These are phyloP conservation scores for Paraphysoderma sedebokerense DNA, from an alignment of 371 early-diverging fungal genomes.

Conservation along the genomic window DNA sequence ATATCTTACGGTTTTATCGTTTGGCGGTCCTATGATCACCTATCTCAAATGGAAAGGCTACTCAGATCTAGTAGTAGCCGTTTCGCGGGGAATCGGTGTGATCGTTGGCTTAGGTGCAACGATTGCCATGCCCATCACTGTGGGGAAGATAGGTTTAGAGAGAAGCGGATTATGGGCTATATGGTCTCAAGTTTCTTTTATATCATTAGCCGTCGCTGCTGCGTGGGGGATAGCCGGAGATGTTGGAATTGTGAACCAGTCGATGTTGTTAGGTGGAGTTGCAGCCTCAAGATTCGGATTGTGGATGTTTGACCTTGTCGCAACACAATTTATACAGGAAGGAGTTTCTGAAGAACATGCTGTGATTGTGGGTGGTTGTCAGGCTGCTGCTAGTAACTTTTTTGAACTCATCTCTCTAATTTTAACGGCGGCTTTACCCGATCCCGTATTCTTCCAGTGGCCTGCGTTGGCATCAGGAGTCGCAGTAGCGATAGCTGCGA, in stretches of 20 bases:
- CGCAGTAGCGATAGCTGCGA: too few relatives aligned
- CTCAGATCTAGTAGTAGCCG: slow-evolving; percentile 6
- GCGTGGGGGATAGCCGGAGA: neutral
- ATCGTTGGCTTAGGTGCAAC: slow-evolving; percentile 13
- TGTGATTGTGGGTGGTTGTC: too few relatives aligned
- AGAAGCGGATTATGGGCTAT: slow-evolving; percentile 14
- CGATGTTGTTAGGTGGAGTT: slow-evolving; percentile 7
- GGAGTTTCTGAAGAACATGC: too few relatives aligned
- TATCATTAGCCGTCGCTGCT: neutral
- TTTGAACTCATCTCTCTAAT: too few relatives aligned
- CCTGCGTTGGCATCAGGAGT: too few relatives aligned
- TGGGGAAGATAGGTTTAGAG: slow-evolving; percentile 7
- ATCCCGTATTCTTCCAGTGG: too few relatives aligned
- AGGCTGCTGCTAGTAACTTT: too few relatives aligned
- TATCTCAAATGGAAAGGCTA: slow-evolving; percentile 7
- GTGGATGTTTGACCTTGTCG: slow-evolving; percentile 20
- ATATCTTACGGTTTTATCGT: slow-evolving; percentile 18
- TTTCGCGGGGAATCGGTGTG: slow-evolving; percentile 8
- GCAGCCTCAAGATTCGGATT: slow-evolving; percentile 11
- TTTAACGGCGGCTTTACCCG: too few relatives aligned
- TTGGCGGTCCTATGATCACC: slow-evolving; percentile 12
- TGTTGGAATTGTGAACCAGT: neutral
- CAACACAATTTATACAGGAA: slow-evolving; percentile 21
- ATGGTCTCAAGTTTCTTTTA: slow-evolving; percentile 10
- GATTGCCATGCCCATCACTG: slow-evolving; percentile 4